These are phyloP conservation scores for Casuarina cunninghamiana DNA, from an alignment of 306 rosid species.

Conservation along the genomic window DNA sequence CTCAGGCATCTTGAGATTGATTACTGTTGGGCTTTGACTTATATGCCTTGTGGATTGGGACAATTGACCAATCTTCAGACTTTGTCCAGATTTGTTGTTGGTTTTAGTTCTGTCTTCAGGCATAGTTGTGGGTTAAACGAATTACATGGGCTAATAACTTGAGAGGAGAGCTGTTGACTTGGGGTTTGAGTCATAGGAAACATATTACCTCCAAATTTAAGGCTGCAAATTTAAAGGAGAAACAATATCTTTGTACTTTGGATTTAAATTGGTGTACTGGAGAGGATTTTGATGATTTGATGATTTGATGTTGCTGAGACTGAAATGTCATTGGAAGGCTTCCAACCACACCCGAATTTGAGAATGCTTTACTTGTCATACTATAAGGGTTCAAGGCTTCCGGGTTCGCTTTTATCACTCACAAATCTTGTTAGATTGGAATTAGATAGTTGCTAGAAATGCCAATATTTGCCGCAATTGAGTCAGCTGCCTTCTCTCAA, in stretches of 20 bases:
- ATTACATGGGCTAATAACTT: background rate
- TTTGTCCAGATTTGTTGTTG: slow-evolving; percentile 14
- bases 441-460: background rate
- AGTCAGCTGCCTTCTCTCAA: slow-evolving; percentile 2
- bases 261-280: slow-evolving; percentile 6
- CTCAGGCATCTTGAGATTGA: no score
- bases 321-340: background rate
- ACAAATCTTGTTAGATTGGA: slow-evolving; percentile 11
- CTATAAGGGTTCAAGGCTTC: background rate
- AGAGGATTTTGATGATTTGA: background rate
- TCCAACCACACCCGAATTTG: background rate
- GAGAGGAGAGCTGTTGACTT: slow-evolving; percentile 5
- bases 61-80: background rate
- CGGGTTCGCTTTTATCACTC: background rate
- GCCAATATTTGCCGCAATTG: background rate
- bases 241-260: background rate
- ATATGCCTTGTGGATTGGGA: slow-evolving; percentile 8
- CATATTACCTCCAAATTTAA: rapidly evolving
- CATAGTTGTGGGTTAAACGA: background rate
- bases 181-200: background rate
- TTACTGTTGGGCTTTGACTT: background rate
- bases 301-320: background rate
- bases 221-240: background rate
- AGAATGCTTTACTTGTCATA: background rate
- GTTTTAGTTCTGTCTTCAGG: background rate